These are phyloP conservation scores for Zancudomyces culisetae DNA, from an alignment of 371 early-diverging fungal species.

Conservation along the genomic window DNA sequence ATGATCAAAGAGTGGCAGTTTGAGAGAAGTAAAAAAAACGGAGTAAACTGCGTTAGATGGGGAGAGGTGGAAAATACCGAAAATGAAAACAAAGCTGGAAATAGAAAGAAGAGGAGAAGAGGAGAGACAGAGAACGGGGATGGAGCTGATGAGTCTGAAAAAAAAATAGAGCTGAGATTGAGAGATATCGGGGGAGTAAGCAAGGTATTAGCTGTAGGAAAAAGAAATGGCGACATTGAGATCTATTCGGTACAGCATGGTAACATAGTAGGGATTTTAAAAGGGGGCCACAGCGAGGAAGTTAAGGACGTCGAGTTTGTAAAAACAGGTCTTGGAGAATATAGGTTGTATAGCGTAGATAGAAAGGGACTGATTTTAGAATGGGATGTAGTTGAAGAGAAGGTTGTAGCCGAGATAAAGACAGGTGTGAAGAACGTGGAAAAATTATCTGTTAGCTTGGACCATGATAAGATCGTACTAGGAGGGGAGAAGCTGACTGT, in stretches of 20 bases:
- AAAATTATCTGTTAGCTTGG: conserved; percentile 9
- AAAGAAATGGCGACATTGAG: conserved; percentile 7
- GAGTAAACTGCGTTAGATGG: too few species aligned
- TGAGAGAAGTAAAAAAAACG: too few species aligned
- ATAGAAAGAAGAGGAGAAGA: too few species aligned
- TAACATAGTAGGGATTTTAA: conserved; percentile 7
- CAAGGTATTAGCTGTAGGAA: conserved; percentile 7
- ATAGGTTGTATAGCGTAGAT: conserved; percentile 11
- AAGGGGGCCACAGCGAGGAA: conserved; percentile 3
- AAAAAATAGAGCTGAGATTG: background rate
- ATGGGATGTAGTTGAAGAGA: conserved; percentile 16
- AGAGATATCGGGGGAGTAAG: background rate
- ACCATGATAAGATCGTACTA: conserved; percentile 12
- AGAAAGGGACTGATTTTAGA: conserved; percentile 7
- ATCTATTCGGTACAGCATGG: conserved; percentile 21
- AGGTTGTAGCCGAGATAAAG: conserved; percentile 8
- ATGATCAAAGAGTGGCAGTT: too few species aligned
- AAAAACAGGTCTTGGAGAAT: background rate
- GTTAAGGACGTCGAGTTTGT: conserved; percentile 8
- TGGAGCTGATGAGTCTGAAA: too few species aligned
- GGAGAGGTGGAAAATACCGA: too few species aligned
- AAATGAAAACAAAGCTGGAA: too few species aligned
- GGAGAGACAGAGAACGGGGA: too few species aligned
- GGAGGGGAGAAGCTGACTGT: conserved; percentile 20
- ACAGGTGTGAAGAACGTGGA: conserved; percentile 10